These are phyloP conservation scores for Ananas comosus DNA, from an alignment of 176 grass and related monocot genomes.

Conservation along the genomic window DNA sequence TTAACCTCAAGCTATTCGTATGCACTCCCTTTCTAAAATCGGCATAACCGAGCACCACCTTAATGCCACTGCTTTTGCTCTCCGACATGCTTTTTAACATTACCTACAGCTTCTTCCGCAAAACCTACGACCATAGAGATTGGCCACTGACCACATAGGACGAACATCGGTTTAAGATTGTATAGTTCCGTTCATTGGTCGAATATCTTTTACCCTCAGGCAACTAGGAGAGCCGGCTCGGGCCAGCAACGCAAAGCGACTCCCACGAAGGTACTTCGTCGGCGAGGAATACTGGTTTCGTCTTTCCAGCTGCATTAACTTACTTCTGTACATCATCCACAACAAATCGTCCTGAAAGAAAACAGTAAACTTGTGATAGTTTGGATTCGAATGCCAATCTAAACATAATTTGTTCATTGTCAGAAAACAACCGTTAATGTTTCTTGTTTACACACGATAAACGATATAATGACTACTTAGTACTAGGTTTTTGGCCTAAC, in stretches of 20 bases:
- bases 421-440: too few relatives aligned
- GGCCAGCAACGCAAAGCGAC: constrained; percentile 49
- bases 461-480: too few relatives aligned
- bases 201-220: constrained; percentile 43
- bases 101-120: constrained; percentile 26
- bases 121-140: constrained; percentile 48
- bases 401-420: neutral
- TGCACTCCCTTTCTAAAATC: constrained; percentile 39
- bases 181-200: constrained; percentile 36
- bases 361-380: neutral
- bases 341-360: constrained; percentile 21
- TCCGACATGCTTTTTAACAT: constrained; percentile 32
- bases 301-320: neutral
- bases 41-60: constrained; percentile 57
- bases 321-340: neutral
- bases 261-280: constrained; percentile 51
- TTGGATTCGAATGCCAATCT: neutral
- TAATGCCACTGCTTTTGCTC: constrained; percentile 34
- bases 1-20: constrained; percentile 47
- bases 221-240: constrained; percentile 43
- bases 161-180: constrained; percentile 45
- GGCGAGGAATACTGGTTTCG: constrained; percentile 10
- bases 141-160: constrained; percentile 68
- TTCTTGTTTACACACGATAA: too few relatives aligned
- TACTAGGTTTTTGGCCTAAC: neutral